Conservation (phyloP, 2,329 filamentous ascomycete genomes). For the Diplodia intermedia region DNA sequence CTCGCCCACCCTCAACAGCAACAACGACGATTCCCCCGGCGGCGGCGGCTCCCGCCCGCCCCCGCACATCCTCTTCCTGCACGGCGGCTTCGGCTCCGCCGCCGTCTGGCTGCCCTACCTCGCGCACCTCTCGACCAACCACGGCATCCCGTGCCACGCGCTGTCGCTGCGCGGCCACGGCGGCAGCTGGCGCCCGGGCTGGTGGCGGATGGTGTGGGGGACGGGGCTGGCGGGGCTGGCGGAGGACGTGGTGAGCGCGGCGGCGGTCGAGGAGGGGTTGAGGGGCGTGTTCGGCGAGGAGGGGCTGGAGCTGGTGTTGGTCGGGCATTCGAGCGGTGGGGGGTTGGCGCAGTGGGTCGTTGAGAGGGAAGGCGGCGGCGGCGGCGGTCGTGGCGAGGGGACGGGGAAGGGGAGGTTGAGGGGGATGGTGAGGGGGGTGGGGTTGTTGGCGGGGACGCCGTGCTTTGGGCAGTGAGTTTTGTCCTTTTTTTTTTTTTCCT, state of each 20-base stretch:
- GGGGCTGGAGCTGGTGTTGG: conserved; percentile 51
- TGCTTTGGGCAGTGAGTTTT: conserved; percentile 57
- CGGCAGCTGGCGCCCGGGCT: conserved; percentile 59
- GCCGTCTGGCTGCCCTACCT: conserved; percentile 62
- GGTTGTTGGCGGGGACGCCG: conserved; percentile 57
- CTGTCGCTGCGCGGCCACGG: conserved; percentile 62
- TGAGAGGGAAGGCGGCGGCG: conserved; percentile 40
- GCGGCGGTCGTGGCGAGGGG: conserved; percentile 34
- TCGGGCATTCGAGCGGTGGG: conserved; percentile 62
- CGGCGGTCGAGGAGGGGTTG: conserved; percentile 34
- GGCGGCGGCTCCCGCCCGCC: conserved; percentile 38
- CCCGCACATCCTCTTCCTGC: conserved; percentile 59
- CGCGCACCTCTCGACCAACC: conserved; percentile 52
- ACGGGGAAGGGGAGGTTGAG: conserved; percentile 32
- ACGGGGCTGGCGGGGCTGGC: conserved; percentile 54
- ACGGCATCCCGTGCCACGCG: conserved; percentile 59
- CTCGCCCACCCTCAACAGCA: background rate
- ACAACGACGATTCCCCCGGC: conserved; percentile 36
- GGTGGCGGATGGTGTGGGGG: conserved; percentile 57
- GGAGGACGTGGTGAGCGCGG: conserved; percentile 50
- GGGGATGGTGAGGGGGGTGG: conserved; percentile 54
- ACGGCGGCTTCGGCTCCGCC: conserved; percentile 63
- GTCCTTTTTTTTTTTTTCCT: too few relatives aligned
- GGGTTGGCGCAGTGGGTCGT: conserved; percentile 60
- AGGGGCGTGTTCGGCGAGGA: conserved; percentile 36